A percentile compares a stretch with the other conserved stretches of the same genome.
These are phyloP conservation scores for Amanita polypyramis DNA, from an alignment of 768 basidiomycete species.

Conservation along the genomic window DNA sequence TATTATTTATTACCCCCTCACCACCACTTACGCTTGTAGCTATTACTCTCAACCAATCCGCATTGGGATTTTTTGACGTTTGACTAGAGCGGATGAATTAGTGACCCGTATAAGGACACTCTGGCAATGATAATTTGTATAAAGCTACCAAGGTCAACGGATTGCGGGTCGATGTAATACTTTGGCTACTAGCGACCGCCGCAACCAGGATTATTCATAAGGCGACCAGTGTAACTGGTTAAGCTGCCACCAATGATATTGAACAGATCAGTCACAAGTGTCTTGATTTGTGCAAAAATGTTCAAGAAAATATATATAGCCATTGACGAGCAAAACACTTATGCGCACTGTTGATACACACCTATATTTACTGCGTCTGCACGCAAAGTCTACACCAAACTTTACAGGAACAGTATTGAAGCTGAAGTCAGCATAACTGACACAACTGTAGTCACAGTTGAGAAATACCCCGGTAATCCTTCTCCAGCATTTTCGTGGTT, in stretches of 20 bases:
- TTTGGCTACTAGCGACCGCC: too few relatives aligned
- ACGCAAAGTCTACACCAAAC: neutral
- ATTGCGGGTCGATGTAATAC: too few relatives aligned
- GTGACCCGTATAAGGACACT: neutral
- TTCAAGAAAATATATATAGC: too few relatives aligned
- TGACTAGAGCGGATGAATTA: neutral
- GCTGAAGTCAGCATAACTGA: neutral
- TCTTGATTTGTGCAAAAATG: too few relatives aligned
- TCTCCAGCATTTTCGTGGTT: neutral
- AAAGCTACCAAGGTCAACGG: too few relatives aligned
- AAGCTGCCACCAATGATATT: too few relatives aligned
- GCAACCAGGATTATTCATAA: too few relatives aligned
- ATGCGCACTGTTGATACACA: neutral
- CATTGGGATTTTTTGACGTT: neutral
- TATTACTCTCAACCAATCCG: conserved; percentile 19
- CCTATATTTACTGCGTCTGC: neutral
- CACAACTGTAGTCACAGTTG: neutral
- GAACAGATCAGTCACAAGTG: too few relatives aligned
- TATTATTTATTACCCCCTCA: conserved; percentile 16
- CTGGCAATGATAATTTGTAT: too few relatives aligned
- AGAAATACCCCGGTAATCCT: neutral
- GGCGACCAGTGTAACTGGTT: too few relatives aligned
- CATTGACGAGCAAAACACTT: too few relatives aligned
- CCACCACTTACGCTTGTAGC: conserved; percentile 2
- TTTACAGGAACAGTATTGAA: neutral